Base-by-base conservation (phyloP, 108 stramenopile species). In the Nitzschia putrida region DNA sequence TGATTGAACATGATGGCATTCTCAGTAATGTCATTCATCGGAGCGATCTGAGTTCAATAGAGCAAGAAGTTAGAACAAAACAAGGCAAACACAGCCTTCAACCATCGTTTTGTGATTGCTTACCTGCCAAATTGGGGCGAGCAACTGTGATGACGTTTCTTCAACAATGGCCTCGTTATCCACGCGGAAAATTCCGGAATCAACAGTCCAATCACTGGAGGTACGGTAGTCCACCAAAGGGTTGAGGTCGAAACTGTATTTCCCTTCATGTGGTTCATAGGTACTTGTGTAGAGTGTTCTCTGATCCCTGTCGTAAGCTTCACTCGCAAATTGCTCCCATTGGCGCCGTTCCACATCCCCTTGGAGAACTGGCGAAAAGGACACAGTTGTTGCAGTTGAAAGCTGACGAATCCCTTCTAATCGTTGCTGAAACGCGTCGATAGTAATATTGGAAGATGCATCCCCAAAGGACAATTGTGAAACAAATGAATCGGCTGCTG, bases 101-200 rank as follows among this genome's bases (percentile, higher is more conserved):
- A 22, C 38, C 29, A 14, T 22, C 2, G 16, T 49, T 49, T 2
- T 8, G 3, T 21, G 13, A 1, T 7, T 24, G 1, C 58, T n/a
- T 59, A 59, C 58, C 58, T 59, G 58, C 58, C 58, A 59, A 20
- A 59, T 40, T 39, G 58, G 58, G 3, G 58, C 58, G 25, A 40
- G 38, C 9, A 59, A 12, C 14, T 25, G 34, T n/a, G 58, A 59
- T 12, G 38, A 18, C 11, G 7, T 37, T 38, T 59, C 58, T 13
- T 13, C 14, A 9, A 59, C 38, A 9, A 59, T 37, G 16, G 58
- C 13, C 9, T 20, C 38, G 39, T 26, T 37, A 38, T 59, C 38
- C 9, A 59, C 16, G 29, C 39, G 29, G 38, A 18, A 59, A 40
- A 59, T 59, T 34, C 58, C 58, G 9, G 29, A 14, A 40, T 59